These are phyloP conservation scores for Ophiocordyceps camponoti-floridani DNA, from an alignment of 2,329 filamentous ascomycete genomes.

Conservation along the genomic window DNA sequence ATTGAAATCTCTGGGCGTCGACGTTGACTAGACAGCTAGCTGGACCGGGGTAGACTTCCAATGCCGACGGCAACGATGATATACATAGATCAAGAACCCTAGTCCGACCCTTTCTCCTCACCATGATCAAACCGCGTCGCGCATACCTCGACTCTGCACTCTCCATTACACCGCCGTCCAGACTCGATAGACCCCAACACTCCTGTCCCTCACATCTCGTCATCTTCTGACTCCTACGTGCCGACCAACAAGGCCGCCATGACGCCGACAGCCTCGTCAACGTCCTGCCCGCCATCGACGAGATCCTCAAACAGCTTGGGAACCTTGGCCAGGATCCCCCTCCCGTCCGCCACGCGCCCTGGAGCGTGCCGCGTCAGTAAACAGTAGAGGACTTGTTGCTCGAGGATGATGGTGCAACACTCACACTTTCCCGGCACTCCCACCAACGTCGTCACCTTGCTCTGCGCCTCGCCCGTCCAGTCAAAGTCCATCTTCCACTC, in stretches of 20 bases:
- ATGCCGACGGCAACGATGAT: neutral
- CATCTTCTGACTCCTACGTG: constrained; percentile 11
- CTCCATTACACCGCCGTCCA: neutral
- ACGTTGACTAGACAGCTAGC: constrained; percentile 44
- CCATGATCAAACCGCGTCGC: neutral
- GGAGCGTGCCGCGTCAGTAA: constrained; percentile 2
- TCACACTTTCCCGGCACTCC: constrained; percentile 45
- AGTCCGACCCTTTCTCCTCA: neutral
- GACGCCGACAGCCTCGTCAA: constrained; percentile 36
- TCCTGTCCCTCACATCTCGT: constrained; percentile 4
- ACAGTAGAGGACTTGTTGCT: too few species aligned
- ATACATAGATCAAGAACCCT: neutral
- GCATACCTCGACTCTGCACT: neutral
- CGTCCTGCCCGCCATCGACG: constrained; percentile 34
- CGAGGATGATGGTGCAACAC: too few species aligned
- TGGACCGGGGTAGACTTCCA: neutral
- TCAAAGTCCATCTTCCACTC: constrained; percentile 50
- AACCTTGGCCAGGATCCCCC: constrained; percentile 36
- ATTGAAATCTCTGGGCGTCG: constrained; percentile 55
- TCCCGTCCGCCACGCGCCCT: constrained; percentile 44
- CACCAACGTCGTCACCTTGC: constrained; percentile 32
- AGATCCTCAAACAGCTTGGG: constrained; percentile 42
- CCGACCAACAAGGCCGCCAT: constrained; percentile 41
- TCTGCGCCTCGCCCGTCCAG: constrained; percentile 55
- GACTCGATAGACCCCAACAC: neutral